phyloP scores from a whole-genome alignment of 2,329 filamentous ascomycete species.

The Xylariaceae sp. region DNA sequence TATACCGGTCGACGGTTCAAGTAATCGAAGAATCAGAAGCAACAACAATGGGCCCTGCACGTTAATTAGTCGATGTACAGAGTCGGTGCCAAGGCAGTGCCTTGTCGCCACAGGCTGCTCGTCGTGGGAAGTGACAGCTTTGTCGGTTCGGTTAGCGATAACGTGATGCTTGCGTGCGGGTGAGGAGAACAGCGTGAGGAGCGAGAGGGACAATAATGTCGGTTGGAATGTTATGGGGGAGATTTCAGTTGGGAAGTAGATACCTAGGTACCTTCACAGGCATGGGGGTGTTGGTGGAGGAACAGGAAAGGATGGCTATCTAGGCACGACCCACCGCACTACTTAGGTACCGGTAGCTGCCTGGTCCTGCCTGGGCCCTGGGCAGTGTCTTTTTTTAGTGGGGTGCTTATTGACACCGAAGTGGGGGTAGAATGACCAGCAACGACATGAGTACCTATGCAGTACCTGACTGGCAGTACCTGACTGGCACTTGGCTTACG shows the following conservation, averaged over 20 bases:
- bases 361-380: too few species aligned
- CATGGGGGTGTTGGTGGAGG: neutral
- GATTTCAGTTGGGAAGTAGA: neutral
- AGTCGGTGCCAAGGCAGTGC: neutral
- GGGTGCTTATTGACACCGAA: too few species aligned
- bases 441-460: too few species aligned
- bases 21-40: neutral
- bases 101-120: neutral
- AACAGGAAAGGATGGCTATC: neutral
- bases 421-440: too few species aligned
- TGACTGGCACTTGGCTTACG: too few species aligned
- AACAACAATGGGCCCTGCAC: neutral
- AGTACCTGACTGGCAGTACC: too few species aligned
- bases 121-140: neutral
- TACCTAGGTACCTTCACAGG: neutral
- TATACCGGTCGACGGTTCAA: neutral
- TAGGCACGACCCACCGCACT: neutral
- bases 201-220: too few species aligned
- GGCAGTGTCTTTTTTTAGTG: too few species aligned
- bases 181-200: too few species aligned
- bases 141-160: neutral
- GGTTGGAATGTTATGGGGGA: neutral
- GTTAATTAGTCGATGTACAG: neutral
- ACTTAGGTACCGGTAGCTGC: neutral
- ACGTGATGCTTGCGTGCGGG: neutral